Evolutionary conservation across 768 basidiomycete species (phyloP).

Genomic region (Tulasnella calospora): DNA sequence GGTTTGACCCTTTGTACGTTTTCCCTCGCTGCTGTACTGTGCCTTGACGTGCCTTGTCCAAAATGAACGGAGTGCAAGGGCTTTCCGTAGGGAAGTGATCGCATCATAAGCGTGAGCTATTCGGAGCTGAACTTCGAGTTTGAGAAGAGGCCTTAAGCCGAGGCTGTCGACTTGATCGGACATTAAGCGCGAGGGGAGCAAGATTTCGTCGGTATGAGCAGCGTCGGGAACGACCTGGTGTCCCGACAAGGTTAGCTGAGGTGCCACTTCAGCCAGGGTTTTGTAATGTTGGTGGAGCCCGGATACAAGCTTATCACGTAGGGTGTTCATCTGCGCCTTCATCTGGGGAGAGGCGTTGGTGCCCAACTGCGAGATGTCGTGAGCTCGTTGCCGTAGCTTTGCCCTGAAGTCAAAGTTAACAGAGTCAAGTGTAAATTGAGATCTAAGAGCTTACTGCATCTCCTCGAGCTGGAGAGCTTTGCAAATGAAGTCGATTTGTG

Average conservation of each 20-base stretch:
- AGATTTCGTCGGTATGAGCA: neutral
- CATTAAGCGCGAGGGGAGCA: neutral
- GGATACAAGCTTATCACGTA: neutral
- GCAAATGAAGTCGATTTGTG: neutral
- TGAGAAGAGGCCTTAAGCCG: no score
- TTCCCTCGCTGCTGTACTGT: no score
- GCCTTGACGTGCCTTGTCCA: no score
- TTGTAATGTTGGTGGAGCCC: neutral
- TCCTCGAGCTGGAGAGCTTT: neutral
- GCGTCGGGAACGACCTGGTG: neutral
- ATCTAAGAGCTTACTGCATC: neutral
- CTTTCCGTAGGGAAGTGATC: no score
- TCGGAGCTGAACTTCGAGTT: no score
- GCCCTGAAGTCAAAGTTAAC: neutral
- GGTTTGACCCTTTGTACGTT: neutral
- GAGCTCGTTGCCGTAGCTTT: neutral
- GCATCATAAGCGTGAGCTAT: no score
- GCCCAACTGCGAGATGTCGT: neutral
- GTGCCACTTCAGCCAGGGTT: neutral
- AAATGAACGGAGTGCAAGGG: no score
- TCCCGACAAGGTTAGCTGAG: neutral
- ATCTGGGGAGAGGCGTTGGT: neutral
- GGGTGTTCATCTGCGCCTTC: neutral
- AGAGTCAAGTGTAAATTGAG: neutral
- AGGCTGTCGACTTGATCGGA: no score